Evolutionary conservation across 768 basidiomycete species (phyloP), one percentile per base, ranked within the genome.

Genomic region (Kwoniella bestiolae): DNA sequence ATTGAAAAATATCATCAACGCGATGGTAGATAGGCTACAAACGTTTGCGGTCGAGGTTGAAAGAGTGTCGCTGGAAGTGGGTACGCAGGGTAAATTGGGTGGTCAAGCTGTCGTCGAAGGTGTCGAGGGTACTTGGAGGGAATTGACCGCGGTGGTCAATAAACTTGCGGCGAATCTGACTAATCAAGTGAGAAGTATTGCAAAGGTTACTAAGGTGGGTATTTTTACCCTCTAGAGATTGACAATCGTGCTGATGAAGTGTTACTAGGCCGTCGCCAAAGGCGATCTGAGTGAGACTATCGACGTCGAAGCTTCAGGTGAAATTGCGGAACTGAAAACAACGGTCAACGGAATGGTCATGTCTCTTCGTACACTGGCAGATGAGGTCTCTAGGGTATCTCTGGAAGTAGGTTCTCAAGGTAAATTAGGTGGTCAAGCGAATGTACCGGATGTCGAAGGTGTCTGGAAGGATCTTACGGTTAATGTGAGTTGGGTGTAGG

Each of bases 321-420:
- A 97, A 83, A 94, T 97, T 87, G 86, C 93, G 16, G 90, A 90
- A 72, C 81, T 91, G 77, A 91, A 91, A 83, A 85, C 87, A 70
- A 97, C 93, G 0, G 93, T 97, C 44, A 98, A 98, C 76, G 89
- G 87, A 60, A 98, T 97, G 94, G 96, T 87, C 66, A 87, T 88
- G 80, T 86, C 86, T 74, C 84, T 97, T 25, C 87, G 90, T 61
- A 89, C 91, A 73, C 92, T 97, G 80, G 93, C 94, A 51, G 89
- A 89, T 79, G 92, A 94, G 81, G 92, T 94, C 46, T 92, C 91
- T 61, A 87, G 92, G 63, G 93, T 95, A 79, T 79, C 76, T 31
- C 76, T 83, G 21, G 82, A 83, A 57, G 81, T 81, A 70, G 83
- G 83, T 52, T 82, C 79, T 41, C 81, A 86, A 84, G 84, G 84